phyloP scores from a whole-genome alignment of 768 basidiomycete genomes.

The Naematelia aurantialba region DNA sequence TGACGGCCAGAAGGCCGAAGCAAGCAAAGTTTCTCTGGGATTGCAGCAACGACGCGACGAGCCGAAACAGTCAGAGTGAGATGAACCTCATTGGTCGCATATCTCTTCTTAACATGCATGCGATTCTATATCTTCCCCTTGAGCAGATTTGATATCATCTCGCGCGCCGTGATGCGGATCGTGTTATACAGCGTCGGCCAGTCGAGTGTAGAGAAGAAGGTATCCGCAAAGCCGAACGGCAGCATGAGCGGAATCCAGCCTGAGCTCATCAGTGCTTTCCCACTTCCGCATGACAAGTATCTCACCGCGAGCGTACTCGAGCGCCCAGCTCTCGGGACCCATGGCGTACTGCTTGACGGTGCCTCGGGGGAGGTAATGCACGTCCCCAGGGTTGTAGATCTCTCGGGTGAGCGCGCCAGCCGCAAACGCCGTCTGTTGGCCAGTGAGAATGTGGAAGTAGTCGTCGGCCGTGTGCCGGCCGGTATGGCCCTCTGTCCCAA shows the following conservation, averaged over 20 bases:
- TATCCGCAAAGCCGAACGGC: conserved; percentile 87
- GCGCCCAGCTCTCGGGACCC: conserved; percentile 90
- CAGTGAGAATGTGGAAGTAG: conserved; percentile 91
- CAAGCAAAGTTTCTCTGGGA: too few species aligned
- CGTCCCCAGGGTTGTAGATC: conserved; percentile 72
- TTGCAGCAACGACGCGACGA: too few species aligned
- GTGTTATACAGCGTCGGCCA: conserved; percentile 76
- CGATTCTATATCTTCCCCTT: conserved; percentile 78
- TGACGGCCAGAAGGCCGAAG: too few species aligned
- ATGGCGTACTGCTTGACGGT: conserved; percentile 95
- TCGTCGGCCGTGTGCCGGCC: conserved; percentile 95
- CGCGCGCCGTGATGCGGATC: conserved; percentile 68
- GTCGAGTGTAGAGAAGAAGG: conserved; percentile 83
- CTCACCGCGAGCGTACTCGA: conserved; percentile 89
- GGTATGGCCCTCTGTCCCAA: conserved; percentile 94
- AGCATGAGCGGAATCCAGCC: conserved; percentile 98
- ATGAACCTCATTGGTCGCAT: background rate
- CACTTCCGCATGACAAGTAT: background rate
- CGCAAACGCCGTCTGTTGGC: conserved; percentile 89
- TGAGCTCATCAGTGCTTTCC: conserved; percentile 43
- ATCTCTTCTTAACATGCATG: too few species aligned
- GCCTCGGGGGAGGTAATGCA: conserved; percentile 78
- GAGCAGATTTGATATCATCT: conserved; percentile 76
- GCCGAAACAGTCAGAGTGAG: background rate
- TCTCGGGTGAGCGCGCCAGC: conserved; percentile 81